Percentiles rank a stretch among this genome's conserved stretches.
Evolutionary conservation across 1,284 basidiomycete species (phyloP).

Genomic region (Ustilago xerochloae): DNA sequence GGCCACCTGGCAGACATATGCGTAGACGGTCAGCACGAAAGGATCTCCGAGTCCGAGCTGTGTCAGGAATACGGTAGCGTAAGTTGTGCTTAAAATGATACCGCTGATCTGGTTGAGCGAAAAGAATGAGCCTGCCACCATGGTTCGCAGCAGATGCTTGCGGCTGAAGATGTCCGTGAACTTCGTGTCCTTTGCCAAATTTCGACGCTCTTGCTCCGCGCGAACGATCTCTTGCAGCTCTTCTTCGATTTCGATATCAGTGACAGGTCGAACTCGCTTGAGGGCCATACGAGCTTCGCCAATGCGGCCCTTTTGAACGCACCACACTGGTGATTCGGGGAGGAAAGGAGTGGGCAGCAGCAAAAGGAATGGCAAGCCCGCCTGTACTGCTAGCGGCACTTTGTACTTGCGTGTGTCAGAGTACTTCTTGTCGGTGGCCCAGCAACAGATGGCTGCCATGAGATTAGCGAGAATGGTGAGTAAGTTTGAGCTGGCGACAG

Average conservation of each 20-base stretch:
- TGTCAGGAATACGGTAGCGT: constrained; percentile 54
- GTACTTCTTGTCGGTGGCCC: constrained; percentile 38
- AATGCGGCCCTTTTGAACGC: constrained; percentile 53
- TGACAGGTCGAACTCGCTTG: constrained; percentile 38
- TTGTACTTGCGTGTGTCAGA: constrained; percentile 35
- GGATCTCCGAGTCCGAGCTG: constrained; percentile 51
- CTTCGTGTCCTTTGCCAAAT: constrained; percentile 33
- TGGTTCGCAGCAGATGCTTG: constrained; percentile 47
- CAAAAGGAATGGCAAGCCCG: constrained; percentile 42
- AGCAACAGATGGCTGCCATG: constrained; percentile 52
- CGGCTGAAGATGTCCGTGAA: constrained; percentile 56
- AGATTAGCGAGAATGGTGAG: constrained; percentile 53
- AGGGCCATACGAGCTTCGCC: constrained; percentile 47
- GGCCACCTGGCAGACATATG: constrained; percentile 45
- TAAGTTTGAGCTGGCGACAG: constrained; percentile 52
- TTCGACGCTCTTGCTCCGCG: constrained; percentile 52
- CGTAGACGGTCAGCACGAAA: constrained; percentile 53
- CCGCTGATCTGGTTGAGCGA: constrained; percentile 59
- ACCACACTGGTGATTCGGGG: constrained; percentile 54
- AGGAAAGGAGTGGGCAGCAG: constrained; percentile 42
- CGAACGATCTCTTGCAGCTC: constrained; percentile 47
- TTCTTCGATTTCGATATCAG: constrained; percentile 45
- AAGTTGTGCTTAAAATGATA: constrained; percentile 58
- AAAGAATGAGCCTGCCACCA: constrained; percentile 58
- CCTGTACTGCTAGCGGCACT: constrained; percentile 53